Evolutionary conservation across 441 rosid species (phyloP), one percentile per base, ranked within the genome.

Genomic region (Arabidopsis hybrid): DNA sequence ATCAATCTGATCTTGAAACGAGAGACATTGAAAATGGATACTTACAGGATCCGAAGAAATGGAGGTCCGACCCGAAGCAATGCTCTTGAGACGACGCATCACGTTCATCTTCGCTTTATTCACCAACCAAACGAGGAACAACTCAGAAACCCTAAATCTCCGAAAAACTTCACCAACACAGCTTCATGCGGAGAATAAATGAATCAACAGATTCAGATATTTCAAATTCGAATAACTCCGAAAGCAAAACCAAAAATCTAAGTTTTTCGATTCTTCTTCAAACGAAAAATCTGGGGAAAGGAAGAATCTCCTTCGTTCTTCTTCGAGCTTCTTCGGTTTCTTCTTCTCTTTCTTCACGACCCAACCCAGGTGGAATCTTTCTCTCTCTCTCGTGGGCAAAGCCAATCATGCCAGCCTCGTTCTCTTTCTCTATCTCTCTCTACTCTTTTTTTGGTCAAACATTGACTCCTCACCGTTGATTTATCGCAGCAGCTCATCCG

Each of bases 21-120:
- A 21, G 26, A 21, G 26, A 21, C 55, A 16, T 60, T 18, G 38
- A 57, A 63, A 50, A 69, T 14, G 8, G 9, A 47, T 18, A 64
- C 90, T 75, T 60, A 86, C 99, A 47, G 95, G 91, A 82, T 95
- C 96, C 42, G 99, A 93, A 18, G 98, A 93, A 66, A 88, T 64
- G 8, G 98, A 93, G 72, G 91, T 79, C 17, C 88, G 91, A 63
- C 83, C 88, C 11, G 88, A 85, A 73, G 88, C 83, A 77, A 82
- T 82, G 88, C 84, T 83, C 80, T 83, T 83, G 67, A 83, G 84
- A 60, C 78, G 98, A 88, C 45, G 81, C 81, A 78, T 78, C 45
- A 78, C 78, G 68, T 79, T 79, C 82, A 79, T 79, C 65, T 67
- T 79, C 5, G 26, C 26, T 21, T 21, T 21, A 21, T 21, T 21